phyloP scores from a whole-genome alignment of 306 rosid species.

The Calophaca sinica region DNA sequence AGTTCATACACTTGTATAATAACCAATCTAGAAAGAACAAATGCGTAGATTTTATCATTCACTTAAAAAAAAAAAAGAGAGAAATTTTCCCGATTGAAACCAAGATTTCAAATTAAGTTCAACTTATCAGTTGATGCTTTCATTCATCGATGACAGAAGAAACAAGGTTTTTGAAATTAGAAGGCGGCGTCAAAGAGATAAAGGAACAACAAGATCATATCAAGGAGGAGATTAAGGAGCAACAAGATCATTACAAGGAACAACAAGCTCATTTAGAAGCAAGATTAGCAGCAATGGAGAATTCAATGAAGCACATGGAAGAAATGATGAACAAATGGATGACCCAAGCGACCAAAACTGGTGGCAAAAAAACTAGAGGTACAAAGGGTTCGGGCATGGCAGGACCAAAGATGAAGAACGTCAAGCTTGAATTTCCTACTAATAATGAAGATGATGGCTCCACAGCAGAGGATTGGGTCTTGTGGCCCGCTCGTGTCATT shows the following conservation, averaged over 20 bases:
- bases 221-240: not conserved
- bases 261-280: not conserved
- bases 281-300: constrained; percentile 33
- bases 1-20: constrained; percentile 5
- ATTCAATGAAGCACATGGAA: constrained; percentile 38
- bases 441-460: not conserved
- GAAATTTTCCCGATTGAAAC: not conserved
- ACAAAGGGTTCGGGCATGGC: not conserved
- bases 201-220: not conserved
- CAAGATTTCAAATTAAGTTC: not conserved
- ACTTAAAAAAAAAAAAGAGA: not conserved
- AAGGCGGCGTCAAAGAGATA: not conserved
- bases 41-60: not conserved
- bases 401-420: constrained; percentile 13
- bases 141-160: not conserved
- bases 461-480: not conserved
- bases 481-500: constrained; percentile 31
- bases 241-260: constrained; percentile 4
- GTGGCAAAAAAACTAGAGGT: not conserved
- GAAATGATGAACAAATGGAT: constrained; percentile 24
- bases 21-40: not conserved
- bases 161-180: not conserved
- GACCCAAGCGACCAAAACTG: not conserved
- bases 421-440: not conserved
- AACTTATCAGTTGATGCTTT: not conserved